Conservation (phyloP, 2,329 filamentous ascomycete species). For the Ambrosiella xylebori region DNA sequence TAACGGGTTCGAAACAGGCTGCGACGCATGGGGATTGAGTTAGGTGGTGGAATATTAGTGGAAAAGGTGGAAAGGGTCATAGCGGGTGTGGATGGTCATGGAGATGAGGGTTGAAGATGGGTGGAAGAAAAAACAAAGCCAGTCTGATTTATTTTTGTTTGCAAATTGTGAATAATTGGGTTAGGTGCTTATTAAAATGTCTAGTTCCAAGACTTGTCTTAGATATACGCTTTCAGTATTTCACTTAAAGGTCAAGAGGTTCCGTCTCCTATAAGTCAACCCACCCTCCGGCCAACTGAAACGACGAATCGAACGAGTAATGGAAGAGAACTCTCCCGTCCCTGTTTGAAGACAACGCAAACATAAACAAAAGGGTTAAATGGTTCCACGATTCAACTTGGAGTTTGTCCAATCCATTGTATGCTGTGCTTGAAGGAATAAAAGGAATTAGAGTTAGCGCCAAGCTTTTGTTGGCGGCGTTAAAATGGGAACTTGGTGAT, state of each 20-base stretch:
- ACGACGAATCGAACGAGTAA: neutral
- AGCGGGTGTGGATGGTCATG: neutral
- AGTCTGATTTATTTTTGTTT: too few relatives aligned
- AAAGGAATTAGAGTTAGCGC: neutral
- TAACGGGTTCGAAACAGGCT: neutral
- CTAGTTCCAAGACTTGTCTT: neutral
- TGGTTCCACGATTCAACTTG: too few relatives aligned
- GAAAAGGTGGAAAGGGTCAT: neutral
- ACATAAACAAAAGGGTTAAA: too few relatives aligned
- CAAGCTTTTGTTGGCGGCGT: neutral
- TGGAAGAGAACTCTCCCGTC: neutral
- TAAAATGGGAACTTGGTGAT: neutral
- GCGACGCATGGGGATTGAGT: neutral
- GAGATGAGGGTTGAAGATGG: neutral
- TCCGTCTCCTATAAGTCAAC: neutral
- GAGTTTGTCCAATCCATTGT: too few relatives aligned
- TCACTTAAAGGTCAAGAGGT: neutral
- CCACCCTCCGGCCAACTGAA: neutral
- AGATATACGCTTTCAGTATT: neutral
- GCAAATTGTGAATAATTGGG: neutral
- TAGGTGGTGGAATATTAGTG: neutral
- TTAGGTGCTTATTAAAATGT: neutral
- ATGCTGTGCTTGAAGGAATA: neutral
- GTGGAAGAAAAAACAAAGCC: too few relatives aligned
- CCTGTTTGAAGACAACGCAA: too few relatives aligned